Conservation (phyloP, 345 rosid genomes). For the Eucalyptus polyanthemos region DNA sequence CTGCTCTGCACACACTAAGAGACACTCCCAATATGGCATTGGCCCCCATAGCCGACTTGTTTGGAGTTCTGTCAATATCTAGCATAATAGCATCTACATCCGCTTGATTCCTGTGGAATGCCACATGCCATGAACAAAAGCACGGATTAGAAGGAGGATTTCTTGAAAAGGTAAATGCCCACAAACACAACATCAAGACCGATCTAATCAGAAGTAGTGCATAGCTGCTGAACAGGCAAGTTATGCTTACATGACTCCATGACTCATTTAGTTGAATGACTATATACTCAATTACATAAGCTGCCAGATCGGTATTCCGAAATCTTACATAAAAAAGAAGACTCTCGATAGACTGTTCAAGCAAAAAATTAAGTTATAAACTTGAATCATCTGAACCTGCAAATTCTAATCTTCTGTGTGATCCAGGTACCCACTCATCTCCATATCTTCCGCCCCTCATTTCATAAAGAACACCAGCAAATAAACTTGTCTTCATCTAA, state of each 20-base stretch:
- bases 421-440: not conserved
- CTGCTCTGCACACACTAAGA: conserved; percentile 84
- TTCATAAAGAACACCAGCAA: not conserved
- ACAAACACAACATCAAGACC: not conserved
- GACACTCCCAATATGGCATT: conserved; percentile 97
- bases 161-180: not conserved
- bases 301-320: not conserved
- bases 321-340: not conserved
- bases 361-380: not conserved
- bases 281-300: not conserved
- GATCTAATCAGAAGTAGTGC: not conserved
- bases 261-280: not conserved
- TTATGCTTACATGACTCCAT: not conserved
- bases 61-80: conserved; percentile 82
- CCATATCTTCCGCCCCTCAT: not conserved
- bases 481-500: not conserved
- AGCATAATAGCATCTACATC: conserved; percentile 82
- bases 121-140: not conserved
- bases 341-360: not conserved
- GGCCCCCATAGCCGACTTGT: conserved; percentile 87
- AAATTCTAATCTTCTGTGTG: not conserved
- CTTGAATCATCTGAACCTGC: not conserved
- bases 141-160: not conserved
- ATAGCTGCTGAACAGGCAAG: not conserved
- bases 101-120: conserved; percentile 57